Evolutionary conservation across 345 rosid species (phyloP).

Genomic region (Syzygium aqueum): DNA sequence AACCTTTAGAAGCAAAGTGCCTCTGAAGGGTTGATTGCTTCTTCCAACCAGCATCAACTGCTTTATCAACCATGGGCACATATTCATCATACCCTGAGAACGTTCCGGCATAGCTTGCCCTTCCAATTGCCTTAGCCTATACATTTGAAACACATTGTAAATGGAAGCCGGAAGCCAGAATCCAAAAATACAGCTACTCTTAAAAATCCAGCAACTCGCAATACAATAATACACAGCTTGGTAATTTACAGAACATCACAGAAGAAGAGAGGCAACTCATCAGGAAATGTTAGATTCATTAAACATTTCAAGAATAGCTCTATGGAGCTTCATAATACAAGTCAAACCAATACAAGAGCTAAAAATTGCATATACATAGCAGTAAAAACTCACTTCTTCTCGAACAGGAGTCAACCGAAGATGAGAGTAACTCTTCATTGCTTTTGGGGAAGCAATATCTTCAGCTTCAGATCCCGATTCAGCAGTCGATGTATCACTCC

Average conservation of each 20-base stretch:
- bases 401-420: slow-evolving; percentile 94
- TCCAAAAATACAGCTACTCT: neutral
- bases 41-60: slow-evolving; percentile 87
- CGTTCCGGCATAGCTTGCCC: slow-evolving; percentile 42
- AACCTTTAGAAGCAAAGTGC: slow-evolving; percentile 56
- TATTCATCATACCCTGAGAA: slow-evolving; percentile 97
- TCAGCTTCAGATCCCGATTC: slow-evolving; percentile 99
- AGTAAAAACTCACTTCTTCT: slow-evolving; percentile 62
- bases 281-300: neutral
- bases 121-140: slow-evolving; percentile 68
- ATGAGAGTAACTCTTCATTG: slow-evolving; percentile 69
- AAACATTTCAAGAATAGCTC: neutral
- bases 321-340: neutral
- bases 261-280: neutral
- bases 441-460: slow-evolving; percentile 84
- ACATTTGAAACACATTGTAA: neutral
- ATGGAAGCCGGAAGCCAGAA: neutral
- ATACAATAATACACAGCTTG: neutral
- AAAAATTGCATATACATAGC: neutral
- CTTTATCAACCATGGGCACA: slow-evolving; percentile 97
- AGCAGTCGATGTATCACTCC: slow-evolving; percentile 96
- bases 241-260: neutral
- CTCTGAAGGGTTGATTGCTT: slow-evolving; percentile 41
- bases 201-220: neutral
- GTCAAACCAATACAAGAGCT: neutral